Evolutionary conservation across 2,329 filamentous ascomycete genomes (phyloP), one percentile per base, ranked within the genome.

Genomic region (Phialophora chinensis): DNA sequence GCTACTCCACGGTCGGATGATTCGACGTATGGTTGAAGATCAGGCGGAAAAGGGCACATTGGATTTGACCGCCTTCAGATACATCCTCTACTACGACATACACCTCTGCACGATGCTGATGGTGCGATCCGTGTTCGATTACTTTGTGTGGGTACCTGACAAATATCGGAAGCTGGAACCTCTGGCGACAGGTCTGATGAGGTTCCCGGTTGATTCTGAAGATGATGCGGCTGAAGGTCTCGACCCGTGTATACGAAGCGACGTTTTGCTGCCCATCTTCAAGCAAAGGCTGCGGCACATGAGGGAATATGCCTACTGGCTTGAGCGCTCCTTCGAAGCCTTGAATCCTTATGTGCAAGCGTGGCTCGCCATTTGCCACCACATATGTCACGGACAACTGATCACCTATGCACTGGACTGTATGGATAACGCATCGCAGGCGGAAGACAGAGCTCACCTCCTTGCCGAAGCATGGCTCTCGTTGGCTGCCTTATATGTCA

Each of bases 221-320:
- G 44, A 49, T 20, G 44, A 49, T 49, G 44, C 44, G 6, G 44
- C 17, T 3, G 20, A 3, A n/a, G 20, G 20, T 20, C 44, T 49
- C 20, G 44, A 49, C 44, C 44, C 44, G 20, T 49, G 17, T n/a
- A 20, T 49, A 8, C 44, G 20, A 20, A 49, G 44, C 44, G 17
- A 20, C 10, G 20, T 49, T 11, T 10, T 49, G 44, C 17, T 49
- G 17, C 44, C 44, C 20, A n/a, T 49, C 17, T 49, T 49, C 44
- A 2, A 20, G 44, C 44, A 49, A 23, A 49, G 44, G 6, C 44
- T 17, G 4, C 44, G 44, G 17, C 44, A 49, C 4, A 49, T 49
- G 44, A 49, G 44, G 10, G 44, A 49, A 49, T 49, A 49, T 49
- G 44, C 44, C 20, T 49, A n/a, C 44, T 49, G 44, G 44, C 44